phyloP scores from a whole-genome alignment of 140 eudicot species.

The Senecio squalidus region DNA sequence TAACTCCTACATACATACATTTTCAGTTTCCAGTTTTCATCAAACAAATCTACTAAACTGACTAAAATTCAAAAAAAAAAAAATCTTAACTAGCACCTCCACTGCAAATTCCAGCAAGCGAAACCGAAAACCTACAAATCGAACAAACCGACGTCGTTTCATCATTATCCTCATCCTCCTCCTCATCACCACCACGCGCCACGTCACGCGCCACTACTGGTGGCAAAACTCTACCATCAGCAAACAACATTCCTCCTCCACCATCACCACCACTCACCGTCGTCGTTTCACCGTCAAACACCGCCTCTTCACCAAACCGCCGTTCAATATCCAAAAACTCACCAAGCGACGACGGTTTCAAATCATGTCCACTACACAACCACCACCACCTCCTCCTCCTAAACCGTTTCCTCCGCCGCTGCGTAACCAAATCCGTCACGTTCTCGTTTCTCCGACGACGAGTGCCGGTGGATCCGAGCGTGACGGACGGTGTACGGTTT shows the following conservation, averaged over 20 bases:
- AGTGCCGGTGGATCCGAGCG: slow-evolving; percentile 8
- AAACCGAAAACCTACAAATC: slow-evolving; percentile 56
- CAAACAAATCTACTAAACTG: too few species aligned
- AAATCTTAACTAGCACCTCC: background rate
- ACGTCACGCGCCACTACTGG: too few species aligned
- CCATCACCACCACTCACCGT: slow-evolving; percentile 19
- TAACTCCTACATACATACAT: too few species aligned
- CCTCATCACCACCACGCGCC: too few species aligned
- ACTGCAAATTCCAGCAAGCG: slow-evolving; percentile 53
- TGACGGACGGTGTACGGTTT: slow-evolving; percentile 1
- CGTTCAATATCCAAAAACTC: slow-evolving; percentile 82
- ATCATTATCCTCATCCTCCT: slow-evolving; percentile 20
- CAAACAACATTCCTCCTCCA: slow-evolving; percentile 53
- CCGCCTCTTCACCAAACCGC: slow-evolving; percentile 58
- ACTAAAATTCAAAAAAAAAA: too few species aligned
- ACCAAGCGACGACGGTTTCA: slow-evolving; percentile 62
- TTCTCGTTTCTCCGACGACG: slow-evolving; percentile 6
- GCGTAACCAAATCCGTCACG: slow-evolving; percentile 22
- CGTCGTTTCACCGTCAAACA: slow-evolving; percentile 36
- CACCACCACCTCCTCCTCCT: slow-evolving; percentile 70
- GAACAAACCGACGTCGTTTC: slow-evolving; percentile 37
- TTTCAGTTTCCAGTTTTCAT: too few species aligned
- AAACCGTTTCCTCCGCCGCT: slow-evolving; percentile 28
- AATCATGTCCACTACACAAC: slow-evolving; percentile 58
- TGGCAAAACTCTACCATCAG: slow-evolving; percentile 82